A percentile compares a stretch with the other conserved stretches of the same genome.
These are phyloP conservation scores for Aspergillus egyptiacus DNA, from an alignment of 495 filamentous ascomycete species.

Conservation along the genomic window DNA sequence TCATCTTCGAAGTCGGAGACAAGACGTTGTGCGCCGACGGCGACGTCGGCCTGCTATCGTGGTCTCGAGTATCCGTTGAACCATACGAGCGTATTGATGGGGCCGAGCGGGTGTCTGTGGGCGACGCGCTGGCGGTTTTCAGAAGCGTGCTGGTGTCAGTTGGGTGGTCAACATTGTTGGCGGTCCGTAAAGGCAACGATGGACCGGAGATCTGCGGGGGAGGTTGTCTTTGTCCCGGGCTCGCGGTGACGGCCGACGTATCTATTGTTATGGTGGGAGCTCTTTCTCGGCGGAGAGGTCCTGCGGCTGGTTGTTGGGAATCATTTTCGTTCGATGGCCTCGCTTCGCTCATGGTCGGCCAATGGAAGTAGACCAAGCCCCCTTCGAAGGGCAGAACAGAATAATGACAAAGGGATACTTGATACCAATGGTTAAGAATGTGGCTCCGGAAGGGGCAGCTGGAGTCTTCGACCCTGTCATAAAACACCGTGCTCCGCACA, in stretches of 20 bases:
- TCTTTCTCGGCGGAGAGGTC: slow-evolving; percentile 40
- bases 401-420: slow-evolving; percentile 12
- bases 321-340: slow-evolving; percentile 22
- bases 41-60: slow-evolving; percentile 76
- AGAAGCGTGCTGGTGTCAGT: slow-evolving; percentile 36
- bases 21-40: slow-evolving; percentile 88
- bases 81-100: slow-evolving; percentile 49
- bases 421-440: slow-evolving; percentile 23
- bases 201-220: slow-evolving; percentile 28
- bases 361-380: slow-evolving; percentile 11
- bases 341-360: slow-evolving; percentile 32
- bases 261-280: slow-evolving; percentile 72
- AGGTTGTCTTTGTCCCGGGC: slow-evolving; percentile 20
- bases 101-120: slow-evolving; percentile 53
- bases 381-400: slow-evolving; percentile 12
- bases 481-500: slow-evolving; percentile 3
- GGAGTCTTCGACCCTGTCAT: slow-evolving; percentile 11
- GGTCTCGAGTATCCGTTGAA: slow-evolving; percentile 69
- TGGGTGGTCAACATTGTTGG: slow-evolving; percentile 36
- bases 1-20: slow-evolving; percentile 53
- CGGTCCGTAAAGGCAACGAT: slow-evolving; percentile 42
- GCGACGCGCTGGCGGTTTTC: slow-evolving; percentile 42
- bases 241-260: slow-evolving; percentile 56
- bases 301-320: slow-evolving; percentile 20
- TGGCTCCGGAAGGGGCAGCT: slow-evolving; percentile 17